Conservation (phyloP, 2,329 filamentous ascomycete genomes). For the Microcyclospora pomicola region DNA sequence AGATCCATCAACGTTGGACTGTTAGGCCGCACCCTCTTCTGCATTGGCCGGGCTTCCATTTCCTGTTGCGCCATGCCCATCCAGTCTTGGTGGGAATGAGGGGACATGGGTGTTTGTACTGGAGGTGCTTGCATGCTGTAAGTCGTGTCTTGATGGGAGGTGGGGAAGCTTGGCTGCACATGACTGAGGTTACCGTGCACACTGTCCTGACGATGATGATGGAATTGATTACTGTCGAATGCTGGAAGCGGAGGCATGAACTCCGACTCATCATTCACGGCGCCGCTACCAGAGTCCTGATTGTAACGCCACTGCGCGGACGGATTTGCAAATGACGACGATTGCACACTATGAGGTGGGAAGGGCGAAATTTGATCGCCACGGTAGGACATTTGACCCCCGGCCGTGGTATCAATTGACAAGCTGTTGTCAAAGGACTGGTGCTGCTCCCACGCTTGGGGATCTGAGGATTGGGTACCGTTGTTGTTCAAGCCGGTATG, state of each 20-base stretch:
- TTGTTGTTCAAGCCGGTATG: slow-evolving; percentile 16
- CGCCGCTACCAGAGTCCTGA: slow-evolving; percentile 55
- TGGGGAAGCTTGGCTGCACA: slow-evolving; percentile 27
- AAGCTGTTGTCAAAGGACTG: slow-evolving; percentile 9
- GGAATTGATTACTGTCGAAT: slow-evolving; percentile 23
- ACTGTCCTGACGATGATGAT: slow-evolving; percentile 14
- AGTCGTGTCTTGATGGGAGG: slow-evolving; percentile 23
- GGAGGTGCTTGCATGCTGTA: slow-evolving; percentile 35
- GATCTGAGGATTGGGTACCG: slow-evolving; percentile 10
- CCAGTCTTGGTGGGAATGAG: slow-evolving; percentile 48
- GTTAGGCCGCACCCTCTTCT: slow-evolving; percentile 47
- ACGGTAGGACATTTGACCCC: slow-evolving; percentile 45
- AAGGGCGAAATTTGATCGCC: slow-evolving; percentile 40
- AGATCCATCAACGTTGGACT: slow-evolving; percentile 43
- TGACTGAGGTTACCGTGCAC: slow-evolving; percentile 26
- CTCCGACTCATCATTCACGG: slow-evolving; percentile 54
- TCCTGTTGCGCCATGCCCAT: slow-evolving; percentile 38
- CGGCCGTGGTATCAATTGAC: slow-evolving; percentile 10
- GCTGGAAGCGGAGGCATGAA: slow-evolving; percentile 34
- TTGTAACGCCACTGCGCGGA: slow-evolving; percentile 43
- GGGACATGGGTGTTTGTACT: slow-evolving; percentile 45
- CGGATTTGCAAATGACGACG: no score
- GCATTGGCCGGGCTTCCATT: slow-evolving; percentile 34
- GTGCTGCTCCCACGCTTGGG: slow-evolving; percentile 18
- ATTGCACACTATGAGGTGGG: slow-evolving; percentile 15